Percentiles rank a stretch among this genome's conserved stretches.
These are phyloP conservation scores for Candida nitratophila DNA, from an alignment of 805 yeast genomes.

Conservation along the genomic window DNA sequence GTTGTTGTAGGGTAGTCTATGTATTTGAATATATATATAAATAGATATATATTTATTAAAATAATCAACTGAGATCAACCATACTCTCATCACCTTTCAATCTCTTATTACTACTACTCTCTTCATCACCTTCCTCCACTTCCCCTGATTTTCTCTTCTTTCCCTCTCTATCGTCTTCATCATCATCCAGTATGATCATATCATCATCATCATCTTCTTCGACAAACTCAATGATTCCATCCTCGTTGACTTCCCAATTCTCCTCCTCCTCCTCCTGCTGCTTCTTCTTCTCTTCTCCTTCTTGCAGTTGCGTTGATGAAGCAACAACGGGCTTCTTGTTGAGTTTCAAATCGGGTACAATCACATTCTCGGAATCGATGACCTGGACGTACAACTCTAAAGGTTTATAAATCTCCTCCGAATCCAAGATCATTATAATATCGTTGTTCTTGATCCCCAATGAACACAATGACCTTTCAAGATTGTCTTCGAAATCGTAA, in stretches of 20 bases:
- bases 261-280: constrained; percentile 1
- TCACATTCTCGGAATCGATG: constrained; percentile 1
- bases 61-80: too few species aligned
- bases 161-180: constrained; percentile 2
- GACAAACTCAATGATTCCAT: constrained; percentile 12
- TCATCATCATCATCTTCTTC: constrained; percentile 7
- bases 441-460: constrained; percentile 57
- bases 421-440: constrained; percentile 69
- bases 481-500: constrained; percentile 80
- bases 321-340: constrained; percentile 9
- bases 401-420: constrained; percentile 57
- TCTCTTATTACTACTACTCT: too few species aligned
- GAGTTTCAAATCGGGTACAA: constrained; percentile 16
- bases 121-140: too few species aligned
- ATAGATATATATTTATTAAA: too few species aligned
- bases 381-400: constrained; percentile 45
- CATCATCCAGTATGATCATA: constrained; percentile 4
- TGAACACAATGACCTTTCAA: constrained; percentile 36
- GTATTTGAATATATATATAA: too few species aligned
- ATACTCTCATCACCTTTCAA: not conserved
- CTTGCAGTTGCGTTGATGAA: too few species aligned
- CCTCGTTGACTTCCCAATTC: constrained; percentile 4
- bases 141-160: constrained; percentile 9
- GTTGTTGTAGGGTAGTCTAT: too few species aligned
- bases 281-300: not conserved